Percentiles rank a stretch among this genome's conserved stretches.
Conservation (phyloP, 208 protist genomes). For the Strigomonas culicis region DNA sequence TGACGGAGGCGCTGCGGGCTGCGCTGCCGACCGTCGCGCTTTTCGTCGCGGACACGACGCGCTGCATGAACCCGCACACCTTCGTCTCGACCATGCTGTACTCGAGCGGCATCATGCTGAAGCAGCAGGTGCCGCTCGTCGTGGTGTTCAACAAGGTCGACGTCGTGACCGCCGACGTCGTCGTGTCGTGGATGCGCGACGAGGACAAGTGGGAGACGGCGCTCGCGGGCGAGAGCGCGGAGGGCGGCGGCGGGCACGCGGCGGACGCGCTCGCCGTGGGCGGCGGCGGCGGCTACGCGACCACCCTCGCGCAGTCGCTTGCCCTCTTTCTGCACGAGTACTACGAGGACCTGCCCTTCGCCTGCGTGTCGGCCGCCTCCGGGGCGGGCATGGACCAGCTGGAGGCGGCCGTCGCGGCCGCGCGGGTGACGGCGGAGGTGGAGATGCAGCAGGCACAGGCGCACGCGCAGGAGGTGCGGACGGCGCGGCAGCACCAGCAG, state of each 20-base stretch:
- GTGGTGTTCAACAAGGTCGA: conserved; percentile 99
- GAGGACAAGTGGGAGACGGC: conserved; percentile 82
- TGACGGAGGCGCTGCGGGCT: conserved; percentile 94
- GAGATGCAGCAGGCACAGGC: conserved; percentile 14
- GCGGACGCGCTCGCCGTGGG: conserved; percentile 14
- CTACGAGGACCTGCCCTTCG: conserved; percentile 89
- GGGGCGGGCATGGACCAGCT: conserved; percentile 91
- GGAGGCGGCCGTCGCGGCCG: conserved; percentile 71
- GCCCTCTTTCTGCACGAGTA: conserved; percentile 98
- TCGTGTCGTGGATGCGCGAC: conserved; percentile 95
- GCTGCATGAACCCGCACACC: conserved; percentile 92
- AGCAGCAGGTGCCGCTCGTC: conserved; percentile 97
- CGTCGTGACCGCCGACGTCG: conserved; percentile 79
- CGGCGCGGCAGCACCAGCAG: conserved; percentile 1
- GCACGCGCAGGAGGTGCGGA: conserved; percentile 9
- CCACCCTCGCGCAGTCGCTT: conserved; percentile 91
- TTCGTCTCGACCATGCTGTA: conserved; percentile 99
- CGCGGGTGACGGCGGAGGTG: conserved; percentile 67
- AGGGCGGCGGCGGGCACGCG: not conserved
- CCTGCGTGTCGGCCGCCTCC: conserved; percentile 93
- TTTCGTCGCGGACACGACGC: conserved; percentile 97
- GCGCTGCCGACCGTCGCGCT: conserved; percentile 94
- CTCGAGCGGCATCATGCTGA: conserved; percentile 98
- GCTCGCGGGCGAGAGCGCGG: conserved; percentile 31
- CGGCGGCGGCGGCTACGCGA: conserved; percentile 70